Evolutionary conservation across 805 yeast species (phyloP), one percentile per base, ranked within the genome.

Genomic region (Kodamaea jinghongensis): DNA sequence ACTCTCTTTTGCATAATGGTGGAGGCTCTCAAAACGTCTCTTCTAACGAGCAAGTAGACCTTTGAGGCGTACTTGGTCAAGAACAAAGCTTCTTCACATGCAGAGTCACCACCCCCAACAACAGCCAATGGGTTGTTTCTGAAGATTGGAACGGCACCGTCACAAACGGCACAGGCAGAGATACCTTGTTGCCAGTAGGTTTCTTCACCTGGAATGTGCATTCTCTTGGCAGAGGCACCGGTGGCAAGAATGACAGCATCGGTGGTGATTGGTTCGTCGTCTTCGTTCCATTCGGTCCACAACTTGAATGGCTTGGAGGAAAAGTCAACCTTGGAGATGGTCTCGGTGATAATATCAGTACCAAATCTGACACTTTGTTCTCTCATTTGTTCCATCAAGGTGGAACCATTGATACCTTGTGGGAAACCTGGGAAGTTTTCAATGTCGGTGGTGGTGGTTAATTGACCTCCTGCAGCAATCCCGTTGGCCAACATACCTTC

Each of bases 341-440:
- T 93, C 67, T 93, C 99, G 44, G 97, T 90, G 67, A 93, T 81
- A 60, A 93, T 81, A 51, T 86, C 86, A 44, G 98, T 86, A 50
- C 99, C 99, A 60, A 93, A 93, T 52, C 82, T 78, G 45, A 65
- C 74, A 38, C 91, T 82, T 71, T 93, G 99, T 47, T 75, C 79
- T 62, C 88, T 83, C 99, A 93, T 93, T 60, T 78, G 76, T 50
- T 90, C 97, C 95, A 95, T 95, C 54, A 93, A 78, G 42, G 76
- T 83, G 26, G 87, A 62, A 46, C 99, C 99, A 39, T 81, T 77
- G 56, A 93, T 76, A 8, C 96, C 99, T 38, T 81, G 78, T 41
- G 99, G 98, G 79, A 93, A 93, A 42, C 99, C 99, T 29, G 99
- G 99, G 78, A 91, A 93, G 75, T 93, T 93, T 69, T 93, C 99